Conservation (phyloP, 1,284 basidiomycete species). For the Rhodotorula glutinis region DNA sequence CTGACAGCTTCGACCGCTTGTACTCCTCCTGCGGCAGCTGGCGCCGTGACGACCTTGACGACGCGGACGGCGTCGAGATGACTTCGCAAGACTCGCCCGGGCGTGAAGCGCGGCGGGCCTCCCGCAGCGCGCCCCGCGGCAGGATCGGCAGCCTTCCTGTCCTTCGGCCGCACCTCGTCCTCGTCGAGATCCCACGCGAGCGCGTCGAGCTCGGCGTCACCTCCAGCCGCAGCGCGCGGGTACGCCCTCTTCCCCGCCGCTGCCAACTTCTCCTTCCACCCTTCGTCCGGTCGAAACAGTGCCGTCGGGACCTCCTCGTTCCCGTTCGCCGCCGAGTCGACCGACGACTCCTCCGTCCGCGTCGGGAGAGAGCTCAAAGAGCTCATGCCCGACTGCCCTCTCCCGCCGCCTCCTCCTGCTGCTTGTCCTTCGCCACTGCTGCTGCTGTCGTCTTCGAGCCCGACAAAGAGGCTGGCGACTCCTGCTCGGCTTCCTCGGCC, state of each 20-base stretch:
- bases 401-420: not conserved
- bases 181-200: slow-evolving; percentile 20
- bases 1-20: slow-evolving; percentile 69
- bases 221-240: slow-evolving; percentile 3
- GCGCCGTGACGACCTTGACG: slow-evolving; percentile 69
- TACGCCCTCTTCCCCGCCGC: slow-evolving; percentile 35
- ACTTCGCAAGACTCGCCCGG: slow-evolving; percentile 51
- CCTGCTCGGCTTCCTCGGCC: not conserved
- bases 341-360: not conserved
- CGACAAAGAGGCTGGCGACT: not conserved
- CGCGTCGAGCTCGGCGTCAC: slow-evolving; percentile 13
- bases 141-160: slow-evolving; percentile 16
- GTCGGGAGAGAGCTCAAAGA: no score
- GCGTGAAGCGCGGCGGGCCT: not conserved
- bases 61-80: slow-evolving; percentile 83
- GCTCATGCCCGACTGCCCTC: slow-evolving; percentile 45
- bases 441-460: not conserved
- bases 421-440: no score
- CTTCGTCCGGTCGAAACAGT: slow-evolving; percentile 77
- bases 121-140: slow-evolving; percentile 49
- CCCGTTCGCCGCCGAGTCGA: not conserved
- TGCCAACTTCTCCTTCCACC: slow-evolving; percentile 68
- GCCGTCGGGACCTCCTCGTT: slow-evolving; percentile 58
- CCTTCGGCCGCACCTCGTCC: slow-evolving; percentile 18
- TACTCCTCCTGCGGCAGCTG: not conserved